phyloP scores from a whole-genome alignment of 164 flowering plant genomes.

The Vitis cinerea region DNA sequence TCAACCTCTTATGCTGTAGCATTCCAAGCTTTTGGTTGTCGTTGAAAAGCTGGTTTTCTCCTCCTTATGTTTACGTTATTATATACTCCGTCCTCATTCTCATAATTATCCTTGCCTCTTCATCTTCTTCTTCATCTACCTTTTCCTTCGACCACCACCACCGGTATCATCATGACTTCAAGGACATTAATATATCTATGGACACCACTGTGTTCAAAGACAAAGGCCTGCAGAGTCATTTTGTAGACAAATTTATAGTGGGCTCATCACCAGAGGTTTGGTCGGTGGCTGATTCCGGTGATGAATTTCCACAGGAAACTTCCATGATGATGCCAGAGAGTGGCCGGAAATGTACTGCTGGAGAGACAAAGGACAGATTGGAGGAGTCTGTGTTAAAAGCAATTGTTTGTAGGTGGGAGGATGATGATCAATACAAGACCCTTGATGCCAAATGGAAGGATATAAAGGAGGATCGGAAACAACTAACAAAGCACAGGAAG shows the following conservation, averaged over 20 bases:
- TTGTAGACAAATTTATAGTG: not conserved
- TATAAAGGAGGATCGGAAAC: conserved; percentile 21
- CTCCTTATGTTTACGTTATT: conserved; percentile 28
- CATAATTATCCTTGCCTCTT: conserved; percentile 24
- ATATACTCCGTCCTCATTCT: conserved; percentile 17
- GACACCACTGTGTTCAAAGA: too few species aligned
- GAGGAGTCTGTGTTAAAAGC: not conserved
- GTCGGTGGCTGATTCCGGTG: not conserved
- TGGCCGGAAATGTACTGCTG: too few species aligned
- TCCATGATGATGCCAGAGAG: too few species aligned
- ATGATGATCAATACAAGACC: conserved; percentile 7
- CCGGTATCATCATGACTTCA: too few species aligned
- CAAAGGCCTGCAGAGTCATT: not conserved
- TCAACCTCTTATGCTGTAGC: conserved; percentile 5
- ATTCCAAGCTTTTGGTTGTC: conserved; percentile 16
- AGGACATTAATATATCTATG: too few species aligned
- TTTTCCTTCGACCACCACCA: not conserved
- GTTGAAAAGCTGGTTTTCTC: conserved; percentile 19
- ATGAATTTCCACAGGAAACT: not conserved
- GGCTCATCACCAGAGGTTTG: not conserved
- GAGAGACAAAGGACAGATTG: too few species aligned
- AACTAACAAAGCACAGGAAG: conserved; percentile 19
- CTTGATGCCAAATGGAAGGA: conserved; percentile 35
- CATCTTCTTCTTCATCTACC: conserved; percentile 14
- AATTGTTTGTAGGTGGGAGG: not conserved